phyloP scores from a whole-genome alignment of 805 yeast genomes.

The Wickerhamomyces alni region DNA sequence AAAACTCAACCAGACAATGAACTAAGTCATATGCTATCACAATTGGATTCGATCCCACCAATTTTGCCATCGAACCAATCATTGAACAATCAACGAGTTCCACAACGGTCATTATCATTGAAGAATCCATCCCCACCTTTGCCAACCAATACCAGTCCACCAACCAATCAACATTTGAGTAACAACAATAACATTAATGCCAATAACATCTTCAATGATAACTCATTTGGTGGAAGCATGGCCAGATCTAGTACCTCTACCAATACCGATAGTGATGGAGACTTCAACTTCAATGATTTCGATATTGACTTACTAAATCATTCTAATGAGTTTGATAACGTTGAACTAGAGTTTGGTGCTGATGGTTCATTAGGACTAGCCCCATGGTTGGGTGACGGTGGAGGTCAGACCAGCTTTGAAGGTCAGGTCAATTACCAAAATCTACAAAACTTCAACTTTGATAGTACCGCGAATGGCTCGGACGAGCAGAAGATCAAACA shows the following conservation, averaged over 20 bases:
- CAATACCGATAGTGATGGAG: not conserved
- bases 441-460: not conserved
- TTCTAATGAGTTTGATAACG: constrained; percentile 12
- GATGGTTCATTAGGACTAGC: constrained; percentile 78
- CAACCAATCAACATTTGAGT: no score
- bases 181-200: not conserved
- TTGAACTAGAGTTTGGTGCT: constrained; percentile 59
- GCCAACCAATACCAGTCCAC: not conserved
- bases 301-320: constrained; percentile 9
- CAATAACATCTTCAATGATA: not conserved
- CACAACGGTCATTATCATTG: not conserved
- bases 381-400: constrained; percentile 52
- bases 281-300: not conserved
- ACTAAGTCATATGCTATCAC: constrained; percentile 22
- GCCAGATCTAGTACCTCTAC: constrained; percentile 1
- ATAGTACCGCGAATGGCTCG: not conserved
- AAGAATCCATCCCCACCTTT: not conserved
- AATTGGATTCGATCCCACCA: constrained; percentile 21
- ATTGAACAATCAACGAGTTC: constrained; percentile 8
- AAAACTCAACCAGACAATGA: constrained; percentile 11
- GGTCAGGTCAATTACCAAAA: not conserved
- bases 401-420: not conserved
- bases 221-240: not conserved
- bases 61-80: constrained; percentile 11
- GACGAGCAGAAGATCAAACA: not conserved